These are phyloP conservation scores for Niveomyces coronatus DNA, from an alignment of 2,329 filamentous ascomycete species.

Conservation along the genomic window DNA sequence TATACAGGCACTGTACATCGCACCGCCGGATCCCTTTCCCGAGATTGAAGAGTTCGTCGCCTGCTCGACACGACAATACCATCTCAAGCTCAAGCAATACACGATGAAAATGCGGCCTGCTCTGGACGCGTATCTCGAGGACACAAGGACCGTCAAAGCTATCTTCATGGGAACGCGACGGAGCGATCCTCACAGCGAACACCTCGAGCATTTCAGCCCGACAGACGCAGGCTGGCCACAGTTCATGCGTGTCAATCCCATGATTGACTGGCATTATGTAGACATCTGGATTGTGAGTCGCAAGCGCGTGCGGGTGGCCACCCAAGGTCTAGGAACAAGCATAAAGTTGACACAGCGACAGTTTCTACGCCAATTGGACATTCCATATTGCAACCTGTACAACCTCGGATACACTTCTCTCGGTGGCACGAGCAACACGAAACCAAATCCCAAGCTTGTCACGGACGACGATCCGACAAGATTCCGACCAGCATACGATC, in stretches of 20 bases:
- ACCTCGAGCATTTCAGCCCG: conserved; percentile 69
- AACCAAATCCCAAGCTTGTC: conserved; percentile 71
- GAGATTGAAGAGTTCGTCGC: conserved; percentile 81
- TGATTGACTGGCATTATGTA: conserved; percentile 94
- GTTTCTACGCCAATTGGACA: conserved; percentile 69
- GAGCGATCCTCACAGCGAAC: conserved; percentile 82
- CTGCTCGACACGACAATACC: conserved; percentile 54
- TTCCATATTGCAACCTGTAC: conserved; percentile 82
- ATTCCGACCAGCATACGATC: conserved; percentile 66
- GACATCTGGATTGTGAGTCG: conserved; percentile 83
- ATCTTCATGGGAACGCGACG: conserved; percentile 56
- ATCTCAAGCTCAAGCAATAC: conserved; percentile 66
- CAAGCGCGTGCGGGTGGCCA: not conserved
- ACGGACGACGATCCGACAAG: conserved; percentile 22
- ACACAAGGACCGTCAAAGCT: conserved; percentile 54
- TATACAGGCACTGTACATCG: conserved; percentile 81
- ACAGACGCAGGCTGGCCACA: conserved; percentile 85
- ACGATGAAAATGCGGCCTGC: conserved; percentile 70
- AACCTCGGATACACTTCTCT: conserved; percentile 83
- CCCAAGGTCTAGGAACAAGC: no score
- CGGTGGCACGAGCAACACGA: conserved; percentile 82
- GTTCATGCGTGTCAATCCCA: conserved; percentile 88
- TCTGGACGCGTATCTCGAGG: conserved; percentile 64
- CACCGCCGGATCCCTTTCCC: conserved; percentile 71
- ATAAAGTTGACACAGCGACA: no score